Evolutionary conservation across 176 grass and related monocot species (phyloP).

Genomic region (barley (Hordeum vulgare)): DNA sequence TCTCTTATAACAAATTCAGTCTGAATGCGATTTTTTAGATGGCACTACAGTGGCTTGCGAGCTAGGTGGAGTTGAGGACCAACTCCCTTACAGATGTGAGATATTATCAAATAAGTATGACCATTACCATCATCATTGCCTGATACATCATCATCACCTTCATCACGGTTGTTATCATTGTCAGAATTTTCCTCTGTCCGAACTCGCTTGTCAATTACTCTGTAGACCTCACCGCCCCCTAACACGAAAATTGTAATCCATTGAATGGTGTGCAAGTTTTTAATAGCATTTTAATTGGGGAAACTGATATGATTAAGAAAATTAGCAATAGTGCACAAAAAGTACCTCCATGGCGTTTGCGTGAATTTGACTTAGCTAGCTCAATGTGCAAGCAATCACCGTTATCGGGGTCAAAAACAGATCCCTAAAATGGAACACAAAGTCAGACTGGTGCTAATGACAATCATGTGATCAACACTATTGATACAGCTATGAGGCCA

Average conservation of each 20-base stretch:
- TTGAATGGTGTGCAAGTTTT: conserved; percentile 4
- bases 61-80: background rate
- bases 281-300: background rate
- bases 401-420: conserved; percentile 75
- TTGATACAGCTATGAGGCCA: background rate
- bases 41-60: background rate
- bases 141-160: conserved; percentile 34
- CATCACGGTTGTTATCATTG: conserved; percentile 32
- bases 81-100: background rate
- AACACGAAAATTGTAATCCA: conserved; percentile 15
- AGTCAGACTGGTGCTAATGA: background rate
- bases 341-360: conserved; percentile 62
- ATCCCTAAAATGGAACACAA: conserved; percentile 46
- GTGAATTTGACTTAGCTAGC: conserved; percentile 92
- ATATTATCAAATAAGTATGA: background rate
- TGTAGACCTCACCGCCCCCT: conserved; percentile 62
- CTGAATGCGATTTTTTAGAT: background rate
- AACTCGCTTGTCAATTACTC: conserved; percentile 75
- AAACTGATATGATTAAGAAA: background rate
- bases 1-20: background rate
- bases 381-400: conserved; percentile 79
- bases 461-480: background rate
- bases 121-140: conserved; percentile 25
- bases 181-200: conserved; percentile 48
- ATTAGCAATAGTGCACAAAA: background rate